Base-by-base conservation (phyloP, 441 rosid genomes). In the Gossypium gossypioides region DNA sequence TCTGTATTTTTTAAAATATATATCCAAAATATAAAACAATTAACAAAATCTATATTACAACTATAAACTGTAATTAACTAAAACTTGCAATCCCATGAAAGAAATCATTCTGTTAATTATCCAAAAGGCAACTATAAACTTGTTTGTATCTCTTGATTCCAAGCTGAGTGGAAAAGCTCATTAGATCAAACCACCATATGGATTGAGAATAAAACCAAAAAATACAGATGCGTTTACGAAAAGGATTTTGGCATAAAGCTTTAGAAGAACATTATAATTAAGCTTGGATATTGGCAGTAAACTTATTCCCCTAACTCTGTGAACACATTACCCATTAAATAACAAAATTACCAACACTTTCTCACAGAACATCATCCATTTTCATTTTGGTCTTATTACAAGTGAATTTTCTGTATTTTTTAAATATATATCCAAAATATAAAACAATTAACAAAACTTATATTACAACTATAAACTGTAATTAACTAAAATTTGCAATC, bases 141-240 rank as follows among this genome's bases (percentile, higher is more conserved):
- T 90, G 79, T 92, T 87, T 60, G 99, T 94, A 32, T 92, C 91
- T 74, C 83, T 86, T 80, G 97, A 94, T 78, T 88, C 97, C 72
- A 84, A 88, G 91, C 99, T 92, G 97, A 82, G 78, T 76, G 81
- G 48, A 74, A 77, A 69, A 78, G 9, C 75, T 58, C 65, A 6
- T 61, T 74, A 67, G 40, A 78, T 10, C 22, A 67, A 50, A 27
- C 44, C 6, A 19, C 21, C 42, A 5, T n/a, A 3, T 15, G 58
- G 44, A 50, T 50, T 9, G 9, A 48, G n/a, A 50, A 67, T 25
- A 15, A 50, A 50, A 50, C 71, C n/a, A 67, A 48, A 48, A 15
- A 27, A 50, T 27, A 67, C 24, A 67, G 10, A 48, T 21, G 42
- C 1, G 6, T 48, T 48, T 1, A 25, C 4, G 8, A 15, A 67